Base-by-base conservation (phyloP, 2,329 filamentous ascomycete species). In the Davidsoniella virescens region DNA sequence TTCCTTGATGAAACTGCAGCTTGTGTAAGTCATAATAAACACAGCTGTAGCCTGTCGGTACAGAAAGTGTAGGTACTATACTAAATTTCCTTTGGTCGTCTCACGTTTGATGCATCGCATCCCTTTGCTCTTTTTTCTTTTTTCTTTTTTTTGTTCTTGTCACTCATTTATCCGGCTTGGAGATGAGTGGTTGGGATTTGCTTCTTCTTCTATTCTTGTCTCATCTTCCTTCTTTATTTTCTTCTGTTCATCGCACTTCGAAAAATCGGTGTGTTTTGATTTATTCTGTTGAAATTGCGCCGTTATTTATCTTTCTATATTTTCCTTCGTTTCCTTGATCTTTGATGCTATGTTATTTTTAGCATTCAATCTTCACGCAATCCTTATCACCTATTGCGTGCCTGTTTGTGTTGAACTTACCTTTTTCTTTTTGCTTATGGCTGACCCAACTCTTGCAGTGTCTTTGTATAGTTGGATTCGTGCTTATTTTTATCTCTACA, bases 61-160 rank as follows among this genome's bases (percentile, higher is more conserved):
- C 17, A 33, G 44, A 47, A 33, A 37, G 25, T 39, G 44, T 36
- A n/a, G 44, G 33, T 36, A 23, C 29, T 47, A 38, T 20, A 20
- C 29, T 9, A 33, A 9, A 4, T 47, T 38, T 16, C 17, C 25
- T 17, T 47, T 47, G n/a, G 16, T 25, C 38, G 16, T 39, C 14
- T 37, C 9, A n/a, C 17, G 48, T 36, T 42, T 51, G 33, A 16
- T 50, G 44, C 43, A 25, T 39, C 44, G 53, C 26, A 23, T 44
- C 37, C n/a, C 18, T 49, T 3, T 44, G 4, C 26, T 20, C 38
- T 44, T 33, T 43, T 6, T 50, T 50, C 23, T 17, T 10, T 14
- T 26, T 50, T 38, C 14, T n/a, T 53, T 54, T 23, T n/a, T 42
- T 29, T 52, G 49, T 9, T 41, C 49, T 41, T 45, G 9, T 42